Base-by-base conservation (phyloP, 139 green algal species). In the Pedinophyceae sp. region DNA sequence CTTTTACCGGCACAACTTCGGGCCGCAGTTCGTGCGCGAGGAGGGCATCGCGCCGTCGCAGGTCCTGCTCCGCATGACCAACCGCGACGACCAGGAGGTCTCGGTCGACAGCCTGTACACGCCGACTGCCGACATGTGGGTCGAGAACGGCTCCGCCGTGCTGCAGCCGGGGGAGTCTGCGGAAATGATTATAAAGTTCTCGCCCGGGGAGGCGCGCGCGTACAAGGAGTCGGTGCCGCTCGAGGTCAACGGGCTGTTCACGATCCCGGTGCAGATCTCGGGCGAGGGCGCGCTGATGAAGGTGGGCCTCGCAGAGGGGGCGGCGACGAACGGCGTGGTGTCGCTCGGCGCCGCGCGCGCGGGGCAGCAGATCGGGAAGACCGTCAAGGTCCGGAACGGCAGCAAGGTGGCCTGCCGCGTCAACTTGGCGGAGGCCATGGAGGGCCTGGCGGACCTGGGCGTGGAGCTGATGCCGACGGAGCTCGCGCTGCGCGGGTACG, bases 201-300 rank as follows among this genome's bases (percentile, higher is more conserved):
- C 50, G 46, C 82, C 82, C 6, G 53, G 48, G 3, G 57, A 45
- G 15, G 47, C 52, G 3, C 17, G 50, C 39, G 6, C 27, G 2
- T 80, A 77, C 55, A 15, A 4, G n/a, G 49, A 62, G 16, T 53
- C 57, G 19, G 43, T 87, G 22, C 64, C 64, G 6, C 65, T 91
- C 20, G 61, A 81, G 50, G 58, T 91, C 57, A 88, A 86, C 52
- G 80, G 79, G 15, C 68, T 91, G 4, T 86, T 74, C 70, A 78
- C 65, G 2, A 52, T 87, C 34, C 61, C 71, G 40, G 69, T 91
- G 7, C 49, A 61, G 27, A 18, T 82, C 39, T 62, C 40, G 46
- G 75, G 74, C 40, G 50, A 51, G 58, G 79, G 74, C 48, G 57
- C 64, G 15, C 71, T 64, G 2, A 50, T 90, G 47, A 57, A 51